Evolutionary conservation across 805 yeast genomes (phyloP).

Genomic region (Grigorovia jiainica): DNA sequence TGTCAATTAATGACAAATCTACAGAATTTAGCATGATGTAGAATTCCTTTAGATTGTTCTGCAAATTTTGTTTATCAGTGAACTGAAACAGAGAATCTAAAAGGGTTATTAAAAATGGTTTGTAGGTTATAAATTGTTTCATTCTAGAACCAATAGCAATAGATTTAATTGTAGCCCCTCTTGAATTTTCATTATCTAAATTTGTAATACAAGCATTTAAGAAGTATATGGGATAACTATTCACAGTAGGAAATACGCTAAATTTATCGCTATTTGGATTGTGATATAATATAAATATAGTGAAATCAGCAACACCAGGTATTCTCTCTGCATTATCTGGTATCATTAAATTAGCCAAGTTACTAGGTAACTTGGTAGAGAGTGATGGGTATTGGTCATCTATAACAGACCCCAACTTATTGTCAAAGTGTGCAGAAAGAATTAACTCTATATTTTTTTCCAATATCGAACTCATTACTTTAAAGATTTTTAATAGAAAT

Average conservation of each 20-base stretch:
- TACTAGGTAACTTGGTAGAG: constrained; percentile 2
- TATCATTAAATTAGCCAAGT: constrained; percentile 47
- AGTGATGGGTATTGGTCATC: constrained; percentile 47
- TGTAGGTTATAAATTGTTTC: constrained; percentile 45
- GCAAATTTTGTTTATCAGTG: constrained; percentile 5
- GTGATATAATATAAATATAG: constrained; percentile 43
- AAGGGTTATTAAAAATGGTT: constrained; percentile 46
- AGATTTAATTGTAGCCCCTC: constrained; percentile 55
- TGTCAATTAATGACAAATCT: constrained; percentile 14
- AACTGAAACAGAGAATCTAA: constrained; percentile 30
- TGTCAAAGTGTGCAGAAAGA: constrained; percentile 71
- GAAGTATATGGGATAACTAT: constrained; percentile 31
- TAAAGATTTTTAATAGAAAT: neutral
- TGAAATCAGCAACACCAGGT: constrained; percentile 46
- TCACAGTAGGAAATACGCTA: constrained; percentile 12
- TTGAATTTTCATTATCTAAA: constrained; percentile 32
- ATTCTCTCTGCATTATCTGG: constrained; percentile 49
- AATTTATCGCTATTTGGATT: neutral
- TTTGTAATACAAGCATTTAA: constrained; percentile 47
- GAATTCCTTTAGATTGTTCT: constrained; percentile 13
- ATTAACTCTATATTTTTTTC: constrained; percentile 41
- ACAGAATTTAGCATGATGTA: constrained; percentile 20
- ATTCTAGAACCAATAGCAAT: constrained; percentile 49
- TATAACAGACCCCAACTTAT: constrained; percentile 61
- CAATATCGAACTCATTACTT: neutral